Base-by-base conservation (phyloP, 257 asterid species). In the Capsicum rhomboideum region DNA sequence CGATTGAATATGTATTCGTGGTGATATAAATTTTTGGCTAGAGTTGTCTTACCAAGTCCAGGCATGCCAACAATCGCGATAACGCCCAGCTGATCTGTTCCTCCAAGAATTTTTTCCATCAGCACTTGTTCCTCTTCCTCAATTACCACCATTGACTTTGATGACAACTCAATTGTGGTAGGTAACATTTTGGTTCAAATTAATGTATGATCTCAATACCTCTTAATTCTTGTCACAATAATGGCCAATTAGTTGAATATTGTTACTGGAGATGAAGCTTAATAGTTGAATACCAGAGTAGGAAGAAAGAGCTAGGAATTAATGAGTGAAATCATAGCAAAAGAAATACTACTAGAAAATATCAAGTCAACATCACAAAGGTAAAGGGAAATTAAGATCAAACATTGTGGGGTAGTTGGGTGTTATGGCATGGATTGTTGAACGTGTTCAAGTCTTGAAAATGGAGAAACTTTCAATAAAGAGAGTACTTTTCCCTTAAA, bases 41-140 rank as follows among this genome's bases (percentile, higher is more conserved):
- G 78, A 53, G 82, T 85, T 46, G 87, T 85, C 84, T 80, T 85
- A 56, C 87, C 84, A 4, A 66, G 58, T 79, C 87, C 81, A 1
- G 75, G 49, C 61, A 67, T 79, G 10, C 84, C 82, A 37, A 44
- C 56, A 71, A 85, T 80, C 26, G 69, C 23, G 44, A 85, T 14
- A 55, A 80, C 16, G 2, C 44, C 8, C 8, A 63, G 78, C 26
- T 64, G 79, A 21, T 64, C 55, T 42, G 49, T 1, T 34, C 64
- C 83, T 16, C 67, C 21, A 10, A 78, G 59, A 18, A 77, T 82
- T 40, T 18, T 82, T 1, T 77, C 82, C 16, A 74, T 54, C 37
- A 77, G 0, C 52, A 63, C 1, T 52, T 75, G 64, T 26, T 53
- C 77, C 14, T 85, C 80, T 18, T 82, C 71, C 6, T 64, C 56